phyloP scores from a whole-genome alignment of 768 basidiomycete species.

The Rhizopogon sp. region DNA sequence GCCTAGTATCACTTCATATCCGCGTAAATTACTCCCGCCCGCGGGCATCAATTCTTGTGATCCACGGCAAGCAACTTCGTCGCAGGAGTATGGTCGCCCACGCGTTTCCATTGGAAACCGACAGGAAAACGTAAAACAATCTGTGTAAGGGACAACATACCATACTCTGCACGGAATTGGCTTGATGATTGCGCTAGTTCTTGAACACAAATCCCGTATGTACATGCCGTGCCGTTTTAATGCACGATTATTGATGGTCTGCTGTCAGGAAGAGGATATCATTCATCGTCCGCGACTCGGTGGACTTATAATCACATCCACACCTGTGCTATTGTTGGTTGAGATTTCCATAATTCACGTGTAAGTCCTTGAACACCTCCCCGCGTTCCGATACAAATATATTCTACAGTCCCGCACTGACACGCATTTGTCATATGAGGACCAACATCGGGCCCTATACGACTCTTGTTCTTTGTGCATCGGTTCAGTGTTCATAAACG shows the following conservation, averaged over 20 bases:
- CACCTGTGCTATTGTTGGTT: not conserved
- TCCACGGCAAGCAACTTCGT: conserved; percentile 19
- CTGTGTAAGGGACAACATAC: not conserved
- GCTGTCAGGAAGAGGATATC: no score
- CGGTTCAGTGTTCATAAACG: conserved; percentile 14
- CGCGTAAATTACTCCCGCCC: conserved; percentile 19
- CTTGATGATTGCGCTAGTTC: not conserved
- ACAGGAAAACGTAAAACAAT: conserved; percentile 10
- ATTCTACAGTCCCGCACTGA: conserved; percentile 24
- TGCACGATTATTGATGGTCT: no score
- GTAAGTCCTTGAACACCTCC: not conserved
- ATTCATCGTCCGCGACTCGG: not conserved
- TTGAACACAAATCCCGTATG: no score
- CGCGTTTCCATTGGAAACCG: conserved; percentile 19
- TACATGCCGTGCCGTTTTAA: no score
- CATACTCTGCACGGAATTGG: not conserved
- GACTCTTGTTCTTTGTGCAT: conserved; percentile 25
- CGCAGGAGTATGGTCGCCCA: conserved; percentile 19
- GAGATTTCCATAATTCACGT: not conserved
- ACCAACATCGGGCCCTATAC: conserved; percentile 30
- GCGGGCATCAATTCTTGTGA: conserved; percentile 18
- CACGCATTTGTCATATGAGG: conserved; percentile 29
- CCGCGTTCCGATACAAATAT: conserved; percentile 28
- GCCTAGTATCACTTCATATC: conserved; percentile 22
- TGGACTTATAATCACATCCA: not conserved